Evolutionary conservation across 495 filamentous ascomycete species (phyloP), one percentile per base, ranked within the genome.

Genomic region (Letharia lupina): DNA sequence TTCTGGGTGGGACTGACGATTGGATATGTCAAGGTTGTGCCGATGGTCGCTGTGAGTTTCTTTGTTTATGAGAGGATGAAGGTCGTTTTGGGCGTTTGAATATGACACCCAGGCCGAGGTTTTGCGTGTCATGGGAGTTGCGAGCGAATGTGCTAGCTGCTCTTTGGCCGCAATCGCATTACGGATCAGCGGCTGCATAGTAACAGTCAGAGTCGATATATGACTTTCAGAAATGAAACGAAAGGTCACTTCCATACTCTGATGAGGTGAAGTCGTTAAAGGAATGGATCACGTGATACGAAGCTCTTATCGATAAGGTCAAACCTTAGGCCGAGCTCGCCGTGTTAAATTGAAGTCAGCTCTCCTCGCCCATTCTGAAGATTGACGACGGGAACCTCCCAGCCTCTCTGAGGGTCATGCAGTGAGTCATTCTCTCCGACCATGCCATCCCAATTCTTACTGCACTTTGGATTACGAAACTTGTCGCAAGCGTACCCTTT

Each of bases 1-100:
- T 98, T 95, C 76, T 98, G 88, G 78, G 89, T 98, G 33, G 94
- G 94, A 1, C 76, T 98, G 74, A 90, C 88, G 7, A 97, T 98
- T 73, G 94, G 94, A 16, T 98, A 98, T 72, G 80, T 91, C 65
- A 98, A 98, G 79, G 85, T 98, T 64, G 79, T 97, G 62, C 94
- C 94, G 4, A 90, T 98, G 90, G 85, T 78, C 65, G 94, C 94
- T 41, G 89, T 88, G 54, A 87, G 86, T 61, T 86, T 86, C 71
- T 85, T 83, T 69, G 85, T 87, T 12, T 98, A 97, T 70, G 93
- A 97, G 77, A 69, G 71, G 65, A 67, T 66, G 65, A 73, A 73
- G 71, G 31, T 69, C 10, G 16, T 68, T 31, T 41, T 73, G 40
- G 69, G 67, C 81, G 93, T 70, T 76, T 86, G 67, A 96, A 93